Evolutionary conservation across 1,284 basidiomycete species (phyloP).

Genomic region (Puccinia coronata): DNA sequence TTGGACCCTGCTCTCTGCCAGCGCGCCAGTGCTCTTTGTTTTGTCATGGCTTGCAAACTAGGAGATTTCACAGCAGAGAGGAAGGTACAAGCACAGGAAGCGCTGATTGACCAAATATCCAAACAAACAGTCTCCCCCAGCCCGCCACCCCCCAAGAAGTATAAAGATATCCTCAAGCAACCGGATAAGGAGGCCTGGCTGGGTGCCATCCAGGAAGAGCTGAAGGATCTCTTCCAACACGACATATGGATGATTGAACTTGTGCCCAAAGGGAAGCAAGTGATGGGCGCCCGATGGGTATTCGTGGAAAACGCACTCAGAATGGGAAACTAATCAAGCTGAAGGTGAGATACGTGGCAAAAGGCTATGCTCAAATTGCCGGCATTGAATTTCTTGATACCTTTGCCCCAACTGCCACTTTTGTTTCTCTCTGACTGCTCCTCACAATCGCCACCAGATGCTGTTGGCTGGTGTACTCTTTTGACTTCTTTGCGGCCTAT

Average conservation of each 20-base stretch:
- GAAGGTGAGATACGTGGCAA: no score
- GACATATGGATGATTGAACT: no score
- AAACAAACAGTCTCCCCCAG: no score
- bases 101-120: background rate
- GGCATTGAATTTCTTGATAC: no score
- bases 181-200: background rate
- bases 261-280: background rate
- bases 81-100: background rate
- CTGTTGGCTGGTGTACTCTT: background rate
- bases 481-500: slow-evolving; percentile 39
- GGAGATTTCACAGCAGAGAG: no score
- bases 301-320: no score
- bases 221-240: background rate
- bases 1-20: no score
- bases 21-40: no score
- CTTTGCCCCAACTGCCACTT: slow-evolving; percentile 30
- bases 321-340: no score
- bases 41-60: no score
- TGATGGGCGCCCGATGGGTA: background rate
- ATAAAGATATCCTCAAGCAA: slow-evolving; percentile 9
- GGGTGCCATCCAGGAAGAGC: slow-evolving; percentile 1
- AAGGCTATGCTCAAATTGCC: no score
- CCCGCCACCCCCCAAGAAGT: background rate
- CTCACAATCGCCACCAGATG: background rate
- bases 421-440: slow-evolving; percentile 1